These are phyloP conservation scores for Dalbergia oliveri DNA, from an alignment of 306 rosid species.

Conservation along the genomic window DNA sequence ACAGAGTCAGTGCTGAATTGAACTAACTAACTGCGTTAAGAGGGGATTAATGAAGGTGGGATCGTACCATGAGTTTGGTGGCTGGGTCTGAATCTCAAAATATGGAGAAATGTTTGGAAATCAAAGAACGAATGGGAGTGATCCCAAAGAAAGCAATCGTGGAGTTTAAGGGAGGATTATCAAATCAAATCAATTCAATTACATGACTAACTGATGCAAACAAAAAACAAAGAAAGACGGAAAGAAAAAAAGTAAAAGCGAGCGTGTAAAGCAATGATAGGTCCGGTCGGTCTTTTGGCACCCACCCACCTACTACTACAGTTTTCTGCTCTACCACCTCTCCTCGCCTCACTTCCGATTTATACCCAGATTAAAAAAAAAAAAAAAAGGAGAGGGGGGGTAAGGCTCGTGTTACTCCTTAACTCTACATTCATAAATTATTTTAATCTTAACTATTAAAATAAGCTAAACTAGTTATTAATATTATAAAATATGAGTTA, in stretches of 20 bases:
- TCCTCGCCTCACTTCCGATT: neutral
- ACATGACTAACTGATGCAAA: neutral
- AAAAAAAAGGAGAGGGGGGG: too few relatives aligned
- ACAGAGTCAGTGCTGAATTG: neutral
- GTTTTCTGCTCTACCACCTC: neutral
- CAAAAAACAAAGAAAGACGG: too few relatives aligned
- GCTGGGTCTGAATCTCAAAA: slow-evolving; percentile 20
- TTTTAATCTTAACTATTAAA: too few relatives aligned
- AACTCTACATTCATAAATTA: too few relatives aligned
- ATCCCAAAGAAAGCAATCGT: slow-evolving; percentile 3
- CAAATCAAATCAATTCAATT: neutral
- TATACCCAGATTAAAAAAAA: neutral
- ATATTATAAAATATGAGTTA: too few relatives aligned
- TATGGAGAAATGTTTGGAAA: neutral
- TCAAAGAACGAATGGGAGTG: neutral
- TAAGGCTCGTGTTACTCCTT: too few relatives aligned
- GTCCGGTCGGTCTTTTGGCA: neutral
- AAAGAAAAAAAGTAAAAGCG: neutral
- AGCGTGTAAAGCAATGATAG: neutral
- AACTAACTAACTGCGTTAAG: neutral
- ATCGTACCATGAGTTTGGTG: slow-evolving; percentile 15
- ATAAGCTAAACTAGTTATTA: too few relatives aligned
- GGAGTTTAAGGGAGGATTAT: slow-evolving; percentile 5
- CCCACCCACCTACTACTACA: neutral
- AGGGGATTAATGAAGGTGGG: neutral